Evolutionary conservation across 2,329 filamentous ascomycete species (phyloP).

Genomic region (Nectriaceae sp.): DNA sequence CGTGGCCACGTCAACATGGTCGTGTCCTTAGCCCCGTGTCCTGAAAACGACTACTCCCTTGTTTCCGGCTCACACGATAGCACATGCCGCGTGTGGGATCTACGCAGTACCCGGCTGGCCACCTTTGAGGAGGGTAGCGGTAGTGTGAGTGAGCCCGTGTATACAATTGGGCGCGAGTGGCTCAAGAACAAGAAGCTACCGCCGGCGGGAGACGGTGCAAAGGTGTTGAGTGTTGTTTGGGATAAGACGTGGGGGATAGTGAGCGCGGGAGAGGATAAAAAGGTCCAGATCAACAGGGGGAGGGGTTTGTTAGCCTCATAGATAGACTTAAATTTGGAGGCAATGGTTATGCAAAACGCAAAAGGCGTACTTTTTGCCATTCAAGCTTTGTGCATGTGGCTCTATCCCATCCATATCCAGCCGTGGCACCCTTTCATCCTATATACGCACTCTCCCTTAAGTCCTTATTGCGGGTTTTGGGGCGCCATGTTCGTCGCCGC

Average conservation of each 20-base stretch:
- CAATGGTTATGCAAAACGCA: neutral
- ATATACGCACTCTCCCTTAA: neutral
- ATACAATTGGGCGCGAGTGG: slow-evolving; percentile 75
- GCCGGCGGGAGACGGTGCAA: slow-evolving; percentile 77
- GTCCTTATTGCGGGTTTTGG: neutral
- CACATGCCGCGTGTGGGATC: slow-evolving; percentile 91
- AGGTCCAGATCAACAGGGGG: slow-evolving; percentile 85
- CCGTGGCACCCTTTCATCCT: neutral
- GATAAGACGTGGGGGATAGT: slow-evolving; percentile 85
- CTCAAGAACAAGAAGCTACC: slow-evolving; percentile 63
- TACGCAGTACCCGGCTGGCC: slow-evolving; percentile 67
- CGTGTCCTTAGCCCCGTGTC: slow-evolving; percentile 49
- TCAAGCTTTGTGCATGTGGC: neutral
- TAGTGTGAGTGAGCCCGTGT: slow-evolving; percentile 71
- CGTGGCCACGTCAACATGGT: slow-evolving; percentile 83
- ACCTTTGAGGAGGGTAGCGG: slow-evolving; percentile 62
- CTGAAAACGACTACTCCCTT: slow-evolving; percentile 75
- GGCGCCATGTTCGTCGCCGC: no score
- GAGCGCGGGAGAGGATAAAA: slow-evolving; percentile 89
- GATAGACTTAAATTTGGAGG: neutral
- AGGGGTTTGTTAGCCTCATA: slow-evolving; percentile 50
- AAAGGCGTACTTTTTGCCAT: neutral
- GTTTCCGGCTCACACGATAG: slow-evolving; percentile 91
- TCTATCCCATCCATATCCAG: neutral
- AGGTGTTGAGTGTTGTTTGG: slow-evolving; percentile 90